Conservation (phyloP, 2,329 filamentous ascomycete genomes). For the Akanthomyces muscarius region DNA sequence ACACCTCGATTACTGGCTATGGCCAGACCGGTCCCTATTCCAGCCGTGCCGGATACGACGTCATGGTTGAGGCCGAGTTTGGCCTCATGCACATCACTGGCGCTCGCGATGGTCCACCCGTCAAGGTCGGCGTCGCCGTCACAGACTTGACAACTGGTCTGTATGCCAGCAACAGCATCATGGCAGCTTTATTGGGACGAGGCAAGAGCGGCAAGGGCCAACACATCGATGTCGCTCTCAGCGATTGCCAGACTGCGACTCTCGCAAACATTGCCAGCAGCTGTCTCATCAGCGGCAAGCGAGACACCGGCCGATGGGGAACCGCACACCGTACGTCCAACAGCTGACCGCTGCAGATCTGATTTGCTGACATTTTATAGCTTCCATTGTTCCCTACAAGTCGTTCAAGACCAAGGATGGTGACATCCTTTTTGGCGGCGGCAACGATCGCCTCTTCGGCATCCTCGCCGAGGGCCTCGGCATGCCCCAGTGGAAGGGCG, state of each 20-base stretch:
- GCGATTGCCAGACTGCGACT: conserved; percentile 92
- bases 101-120: conserved; percentile 78
- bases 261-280: conserved; percentile 94
- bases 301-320: conserved; percentile 87
- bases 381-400: conserved; percentile 95
- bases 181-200: conserved; percentile 82
- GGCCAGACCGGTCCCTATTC: conserved; percentile 92
- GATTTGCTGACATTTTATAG: conserved; percentile 37
- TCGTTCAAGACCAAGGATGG: conserved; percentile 73
- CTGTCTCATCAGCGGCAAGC: conserved; percentile 79
- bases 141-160: conserved; percentile 93
- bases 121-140: conserved; percentile 96
- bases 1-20: conserved; percentile 95
- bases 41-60: conserved; percentile 87
- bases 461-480: conserved; percentile 59
- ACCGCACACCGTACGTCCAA: conserved; percentile 79
- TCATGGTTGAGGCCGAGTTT: conserved; percentile 99
- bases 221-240: conserved; percentile 86
- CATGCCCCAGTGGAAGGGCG: conserved; percentile 55
- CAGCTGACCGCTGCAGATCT: not conserved
- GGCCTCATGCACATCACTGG: conserved; percentile 99
- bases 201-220: conserved; percentile 75
- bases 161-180: conserved; percentile 92
- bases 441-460: conserved; percentile 67
- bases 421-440: conserved; percentile 66